Evolutionary conservation across 495 filamentous ascomycete genomes (phyloP), one percentile per base, ranked within the genome.

Genomic region (Penicillium antarcticum): DNA sequence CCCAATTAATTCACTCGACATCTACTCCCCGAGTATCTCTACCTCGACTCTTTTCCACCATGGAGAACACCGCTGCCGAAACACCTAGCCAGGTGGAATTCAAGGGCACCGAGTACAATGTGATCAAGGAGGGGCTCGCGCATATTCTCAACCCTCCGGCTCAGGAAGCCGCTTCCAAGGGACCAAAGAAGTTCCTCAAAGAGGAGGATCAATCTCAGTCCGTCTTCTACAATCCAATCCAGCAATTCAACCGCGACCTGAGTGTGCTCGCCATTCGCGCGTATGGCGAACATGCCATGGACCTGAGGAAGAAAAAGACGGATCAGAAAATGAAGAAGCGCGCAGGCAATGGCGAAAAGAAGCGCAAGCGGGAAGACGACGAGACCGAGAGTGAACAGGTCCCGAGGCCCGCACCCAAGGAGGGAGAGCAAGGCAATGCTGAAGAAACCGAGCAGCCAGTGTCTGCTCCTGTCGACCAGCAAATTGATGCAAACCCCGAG

Each of bases 141-240:
- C 66, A 82, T 55, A 84, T 89, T 57, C 70, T 88, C 33, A 75
- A 87, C 41, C 79, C 84, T 29, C 68, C 75, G 9, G 51, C 63
- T 0, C 73, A 81, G 32, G 69, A 72, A 24, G 73, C 73, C 17
- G 68, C 73, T 21, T 73, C 77, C 5, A 69, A 77, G 42, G 68
- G 65, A 19, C 57, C 64, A 13, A 68, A 61, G 48, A 74, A 65
- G 42, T 57, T 76, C 38, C 69, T 73, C n/a, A 69, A 70, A 34
- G 69, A 60, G 14, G 74, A 80, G 11, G 73, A 81, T 35, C 74
- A 77, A 26, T 67, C 75, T 13, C 90, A 96, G 64, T 80, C 85
- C 24, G 95, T 98, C 21, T 98, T 98, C 66, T 98, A 98, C 74
- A 98, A 98, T 56, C 92, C 94, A 0, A 95, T 98, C 36, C 95